Conservation (phyloP, 1,139 yeast genomes). For the Trichomonascaceae sp. region DNA sequence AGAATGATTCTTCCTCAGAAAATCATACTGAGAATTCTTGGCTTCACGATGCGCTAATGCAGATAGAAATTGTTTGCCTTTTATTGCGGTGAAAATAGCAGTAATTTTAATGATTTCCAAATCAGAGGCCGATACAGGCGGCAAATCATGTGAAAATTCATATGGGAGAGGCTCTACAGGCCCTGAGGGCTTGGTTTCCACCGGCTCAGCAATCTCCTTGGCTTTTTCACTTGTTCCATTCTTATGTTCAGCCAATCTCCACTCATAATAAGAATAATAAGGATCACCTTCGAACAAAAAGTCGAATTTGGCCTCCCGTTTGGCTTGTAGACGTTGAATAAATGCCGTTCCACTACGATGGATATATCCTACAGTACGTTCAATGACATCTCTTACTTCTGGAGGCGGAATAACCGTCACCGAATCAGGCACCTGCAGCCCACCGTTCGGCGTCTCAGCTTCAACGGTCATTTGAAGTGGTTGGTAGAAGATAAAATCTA, state of each 20-base stretch:
- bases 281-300: conserved; percentile 54
- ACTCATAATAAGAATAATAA: conserved; percentile 52
- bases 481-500: background rate
- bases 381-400: conserved; percentile 49
- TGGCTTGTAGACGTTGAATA: conserved; percentile 50
- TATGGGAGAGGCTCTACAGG: conserved; percentile 37
- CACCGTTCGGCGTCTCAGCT: background rate
- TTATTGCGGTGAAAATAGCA: conserved; percentile 58
- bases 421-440: conserved; percentile 35
- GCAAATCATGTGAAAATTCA: conserved; percentile 44
- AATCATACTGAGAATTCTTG: conserved; percentile 59
- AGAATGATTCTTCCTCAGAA: conserved; percentile 57
- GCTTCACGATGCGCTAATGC: conserved; percentile 38
- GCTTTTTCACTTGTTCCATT: conserved; percentile 13
- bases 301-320: conserved; percentile 50
- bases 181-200: conserved; percentile 8
- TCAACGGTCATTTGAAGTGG: background rate
- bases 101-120: conserved; percentile 63
- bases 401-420: conserved; percentile 49
- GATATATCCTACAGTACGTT: conserved; percentile 69
- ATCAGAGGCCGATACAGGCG: conserved; percentile 58
- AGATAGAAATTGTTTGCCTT: conserved; percentile 45
- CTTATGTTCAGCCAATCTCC: conserved; percentile 31
- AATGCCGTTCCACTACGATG: conserved; percentile 55
- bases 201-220: conserved; percentile 10